Conservation (phyloP, 352 stramenopile species). For the Globisporangium lucens region DNA sequence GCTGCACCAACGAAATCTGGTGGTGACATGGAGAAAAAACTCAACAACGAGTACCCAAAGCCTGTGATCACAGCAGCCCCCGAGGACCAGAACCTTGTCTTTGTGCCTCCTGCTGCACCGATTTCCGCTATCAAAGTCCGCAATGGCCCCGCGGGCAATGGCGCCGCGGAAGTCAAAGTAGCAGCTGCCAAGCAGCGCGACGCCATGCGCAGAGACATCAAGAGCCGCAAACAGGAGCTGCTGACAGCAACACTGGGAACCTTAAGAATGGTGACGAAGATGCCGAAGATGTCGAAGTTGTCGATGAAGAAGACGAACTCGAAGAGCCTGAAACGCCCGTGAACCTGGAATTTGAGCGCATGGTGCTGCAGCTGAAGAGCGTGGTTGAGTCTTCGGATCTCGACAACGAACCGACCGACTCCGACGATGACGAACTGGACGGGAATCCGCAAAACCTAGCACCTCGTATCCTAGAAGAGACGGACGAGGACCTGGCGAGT, state of each 20-base stretch:
- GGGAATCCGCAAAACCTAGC: neutral
- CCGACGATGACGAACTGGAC: conserved; percentile 30
- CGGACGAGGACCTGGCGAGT: conserved; percentile 24
- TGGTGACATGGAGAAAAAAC: neutral
- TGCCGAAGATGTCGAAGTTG: conserved; percentile 5
- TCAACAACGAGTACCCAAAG: conserved; percentile 13
- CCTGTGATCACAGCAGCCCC: conserved; percentile 6
- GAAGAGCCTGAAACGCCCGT: conserved; percentile 16
- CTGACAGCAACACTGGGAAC: neutral
- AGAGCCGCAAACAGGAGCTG: conserved; percentile 37
- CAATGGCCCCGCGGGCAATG: neutral
- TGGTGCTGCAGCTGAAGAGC: conserved; percentile 72
- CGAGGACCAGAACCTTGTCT: neutral
- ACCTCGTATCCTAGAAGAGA: conserved; percentile 15
- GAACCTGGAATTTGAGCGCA: conserved; percentile 72
- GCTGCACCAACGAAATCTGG: conserved; percentile 2
- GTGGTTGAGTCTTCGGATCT: conserved; percentile 35
- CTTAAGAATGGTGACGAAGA: neutral
- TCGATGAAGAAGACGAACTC: conserved; percentile 20
- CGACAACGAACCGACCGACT: conserved; percentile 17
- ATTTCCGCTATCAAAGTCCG: neutral
- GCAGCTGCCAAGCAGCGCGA: conserved; percentile 15
- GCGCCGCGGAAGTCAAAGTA: conserved; percentile 11
- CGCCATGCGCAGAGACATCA: conserved; percentile 34
- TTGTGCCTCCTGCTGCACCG: conserved; percentile 3